These are phyloP conservation scores for Gelatoporia subvermispora DNA, from an alignment of 768 basidiomycete species.

Conservation along the genomic window DNA sequence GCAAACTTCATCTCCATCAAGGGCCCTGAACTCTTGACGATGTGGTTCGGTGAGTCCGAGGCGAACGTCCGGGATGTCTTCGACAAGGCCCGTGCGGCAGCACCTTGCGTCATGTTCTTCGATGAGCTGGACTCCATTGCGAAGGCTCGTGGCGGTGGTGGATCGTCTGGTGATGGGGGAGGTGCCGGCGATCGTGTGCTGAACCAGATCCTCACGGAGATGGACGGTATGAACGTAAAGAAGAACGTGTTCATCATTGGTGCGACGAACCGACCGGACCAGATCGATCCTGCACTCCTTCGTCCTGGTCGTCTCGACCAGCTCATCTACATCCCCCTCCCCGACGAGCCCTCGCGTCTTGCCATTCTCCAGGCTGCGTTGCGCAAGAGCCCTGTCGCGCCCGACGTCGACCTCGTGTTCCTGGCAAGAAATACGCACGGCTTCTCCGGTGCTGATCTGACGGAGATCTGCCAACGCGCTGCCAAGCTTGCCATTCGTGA, in stretches of 20 bases:
- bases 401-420: conserved; percentile 79
- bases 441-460: conserved; percentile 98
- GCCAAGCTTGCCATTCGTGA: conserved; percentile 96
- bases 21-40: conserved; percentile 96
- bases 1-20: conserved; percentile 99
- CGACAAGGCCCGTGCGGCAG: conserved; percentile 98
- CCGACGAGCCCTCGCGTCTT: conserved; percentile 87
- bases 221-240: conserved; percentile 98
- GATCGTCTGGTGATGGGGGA: conserved; percentile 80
- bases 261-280: conserved; percentile 94
- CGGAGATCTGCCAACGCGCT: conserved; percentile 98
- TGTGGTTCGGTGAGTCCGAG: conserved; percentile 99
- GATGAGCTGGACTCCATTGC: conserved; percentile 99
- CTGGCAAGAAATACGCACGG: conserved; percentile 92
- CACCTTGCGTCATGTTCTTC: conserved; percentile 99
- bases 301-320: conserved; percentile 99
- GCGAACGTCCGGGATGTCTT: conserved; percentile 99
- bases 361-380: conserved; percentile 89
- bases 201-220: conserved; percentile 95
- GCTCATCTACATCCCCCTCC: conserved; percentile 98
- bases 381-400: conserved; percentile 85
- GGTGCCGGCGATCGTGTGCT: conserved; percentile 97
- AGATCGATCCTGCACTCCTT: conserved; percentile 88
- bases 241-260: conserved; percentile 99
- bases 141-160: conserved; percentile 94